These are phyloP conservation scores for Cladophialophora bantiana DNA, from an alignment of 2,329 filamentous ascomycete genomes.

Conservation along the genomic window DNA sequence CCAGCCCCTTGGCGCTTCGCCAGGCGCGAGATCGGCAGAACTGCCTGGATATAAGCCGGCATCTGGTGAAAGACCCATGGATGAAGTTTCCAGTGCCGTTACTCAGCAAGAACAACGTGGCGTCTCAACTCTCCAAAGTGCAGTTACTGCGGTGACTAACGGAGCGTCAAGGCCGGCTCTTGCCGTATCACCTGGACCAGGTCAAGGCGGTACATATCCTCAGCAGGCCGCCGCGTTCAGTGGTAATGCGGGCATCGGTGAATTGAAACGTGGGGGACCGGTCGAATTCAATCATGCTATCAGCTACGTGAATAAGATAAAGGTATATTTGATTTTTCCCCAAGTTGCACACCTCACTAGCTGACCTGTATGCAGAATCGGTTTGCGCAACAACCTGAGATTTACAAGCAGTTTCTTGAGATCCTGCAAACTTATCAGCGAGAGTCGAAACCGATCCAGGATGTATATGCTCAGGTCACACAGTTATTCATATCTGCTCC, in stretches of 20 bases:
- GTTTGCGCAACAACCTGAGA: slow-evolving; percentile 94
- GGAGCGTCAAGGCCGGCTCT: slow-evolving; percentile 56
- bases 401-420: slow-evolving; percentile 98
- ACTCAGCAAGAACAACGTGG: slow-evolving; percentile 38
- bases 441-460: slow-evolving; percentile 97
- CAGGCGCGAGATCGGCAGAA: slow-evolving; percentile 41
- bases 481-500: slow-evolving; percentile 91
- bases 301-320: slow-evolving; percentile 99
- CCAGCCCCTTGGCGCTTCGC: slow-evolving; percentile 41
- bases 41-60: slow-evolving; percentile 33
- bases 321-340: slow-evolving; percentile 65
- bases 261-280: slow-evolving; percentile 83
- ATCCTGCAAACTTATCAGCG: slow-evolving; percentile 98
- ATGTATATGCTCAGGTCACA: slow-evolving; percentile 97
- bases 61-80: slow-evolving; percentile 27
- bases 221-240: slow-evolving; percentile 61
- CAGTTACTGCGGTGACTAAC: slow-evolving; percentile 66
- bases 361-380: slow-evolving; percentile 71
- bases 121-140: slow-evolving; percentile 65
- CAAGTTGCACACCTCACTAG: not conserved
- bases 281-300: slow-evolving; percentile 99
- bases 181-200: slow-evolving; percentile 55
- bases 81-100: slow-evolving; percentile 33
- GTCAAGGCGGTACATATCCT: slow-evolving; percentile 29
- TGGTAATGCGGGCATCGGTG: slow-evolving; percentile 46